These are phyloP conservation scores for Lecanicillium sp. DNA, from an alignment of 2,329 filamentous ascomycete species.

Conservation along the genomic window DNA sequence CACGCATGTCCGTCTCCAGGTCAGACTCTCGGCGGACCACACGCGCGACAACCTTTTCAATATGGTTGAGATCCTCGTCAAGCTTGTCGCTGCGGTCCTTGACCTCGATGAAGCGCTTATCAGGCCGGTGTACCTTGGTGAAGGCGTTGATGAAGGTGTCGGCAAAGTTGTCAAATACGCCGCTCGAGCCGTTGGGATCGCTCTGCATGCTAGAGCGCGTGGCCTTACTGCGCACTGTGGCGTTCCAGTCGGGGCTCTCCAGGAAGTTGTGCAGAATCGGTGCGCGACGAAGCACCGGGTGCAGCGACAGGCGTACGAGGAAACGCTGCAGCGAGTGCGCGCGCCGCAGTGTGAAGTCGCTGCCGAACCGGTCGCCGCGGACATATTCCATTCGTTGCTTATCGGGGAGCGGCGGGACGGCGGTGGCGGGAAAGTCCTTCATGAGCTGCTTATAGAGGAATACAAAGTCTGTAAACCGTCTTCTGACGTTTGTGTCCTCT, in stretches of 20 bases:
- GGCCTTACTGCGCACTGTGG: conserved; percentile 78
- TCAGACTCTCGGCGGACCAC: conserved; percentile 85
- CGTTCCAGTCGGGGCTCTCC: conserved; percentile 93
- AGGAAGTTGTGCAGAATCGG: conserved; percentile 82
- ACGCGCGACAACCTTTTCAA: conserved; percentile 91
- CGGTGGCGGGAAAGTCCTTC: conserved; percentile 83
- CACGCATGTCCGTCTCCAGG: conserved; percentile 79
- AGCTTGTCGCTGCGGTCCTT: conserved; percentile 89
- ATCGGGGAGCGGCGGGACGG: conserved; percentile 89
- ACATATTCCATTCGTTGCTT: conserved; percentile 99
- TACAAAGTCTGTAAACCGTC: conserved; percentile 95
- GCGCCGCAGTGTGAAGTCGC: conserved; percentile 84
- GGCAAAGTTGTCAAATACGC: conserved; percentile 90
- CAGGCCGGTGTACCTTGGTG: conserved; percentile 90
- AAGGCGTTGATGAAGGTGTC: conserved; percentile 98
- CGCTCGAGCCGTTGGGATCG: conserved; percentile 45
- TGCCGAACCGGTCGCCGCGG: conserved; percentile 87
- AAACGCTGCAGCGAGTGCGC: conserved; percentile 91
- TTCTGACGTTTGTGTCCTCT: conserved; percentile 69
- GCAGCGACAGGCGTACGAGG: conserved; percentile 75
- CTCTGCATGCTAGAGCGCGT: conserved; percentile 53
- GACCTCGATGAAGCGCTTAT: conserved; percentile 91
- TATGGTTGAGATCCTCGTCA: conserved; percentile 84
- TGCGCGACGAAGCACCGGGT: conserved; percentile 80
- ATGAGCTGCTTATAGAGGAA: conserved; percentile 89